Base-by-base conservation (phyloP, 2,329 filamentous ascomycete species). In the Macroventuria anomochaeta region DNA sequence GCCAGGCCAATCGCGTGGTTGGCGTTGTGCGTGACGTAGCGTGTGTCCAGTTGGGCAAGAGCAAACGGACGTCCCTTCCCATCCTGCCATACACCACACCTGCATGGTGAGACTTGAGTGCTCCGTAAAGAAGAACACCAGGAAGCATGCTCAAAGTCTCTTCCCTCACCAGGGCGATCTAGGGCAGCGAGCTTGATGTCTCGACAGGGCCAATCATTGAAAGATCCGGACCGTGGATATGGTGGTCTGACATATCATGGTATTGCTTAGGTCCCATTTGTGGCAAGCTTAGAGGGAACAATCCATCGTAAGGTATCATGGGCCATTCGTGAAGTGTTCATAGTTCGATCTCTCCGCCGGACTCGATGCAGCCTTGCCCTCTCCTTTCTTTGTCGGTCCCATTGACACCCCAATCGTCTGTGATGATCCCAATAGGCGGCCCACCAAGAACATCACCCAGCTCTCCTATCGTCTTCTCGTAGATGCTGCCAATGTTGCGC, bases 381-480 rank as follows among this genome's bases (percentile, higher is more conserved):
- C 33, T 41, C 29, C 38, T 58, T 26, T 59, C 53, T 32, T 61
- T 55, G 21, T 50, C 53, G 8, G 37, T 42, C 11, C 51, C 48
- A 2, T 55, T 55, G n/a, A 44, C 17, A 20, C 26, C 36, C 65
- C 61, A 73, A 26, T 71, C 68, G 17, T 80, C 77, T 1, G 78
- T 80, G 21, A 79, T 75, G 40, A 81, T 77, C 2, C 79, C 79
- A 61, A 81, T 79, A 34, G 73, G 73, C 3, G 74, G 71, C 11
- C 73, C 75, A 17, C 83, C 87, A 23, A 95, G 74, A 10, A 83
- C 80, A 65, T 88, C 86, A 0, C 89, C 90, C 12, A 96, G 75
- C 67, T 89, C 82, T 32, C 90, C 83, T 60, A 96, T 84, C 0
- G 91, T 95, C 64, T 83, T 83, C 71, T 95, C 90, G 75, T 95